Evolutionary conservation across 805 yeast species (phyloP).

Genomic region (Candida ortonii): DNA sequence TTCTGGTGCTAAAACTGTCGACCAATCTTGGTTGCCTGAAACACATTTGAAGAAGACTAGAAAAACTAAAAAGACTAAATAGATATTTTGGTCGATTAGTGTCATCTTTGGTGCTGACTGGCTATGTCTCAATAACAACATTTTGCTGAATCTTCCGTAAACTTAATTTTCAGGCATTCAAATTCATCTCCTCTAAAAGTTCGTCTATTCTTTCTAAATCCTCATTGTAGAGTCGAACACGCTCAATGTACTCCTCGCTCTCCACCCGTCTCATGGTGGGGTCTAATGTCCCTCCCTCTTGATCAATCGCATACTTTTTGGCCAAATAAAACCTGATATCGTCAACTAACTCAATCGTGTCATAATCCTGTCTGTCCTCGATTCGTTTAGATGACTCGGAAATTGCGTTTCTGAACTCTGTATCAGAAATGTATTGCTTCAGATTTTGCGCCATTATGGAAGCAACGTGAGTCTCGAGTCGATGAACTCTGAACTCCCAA

Average conservation of each 20-base stretch:
- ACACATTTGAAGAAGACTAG: constrained; percentile 40
- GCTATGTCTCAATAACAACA: background rate
- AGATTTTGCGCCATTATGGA: constrained; percentile 53
- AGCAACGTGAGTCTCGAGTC: constrained; percentile 64
- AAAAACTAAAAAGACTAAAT: constrained; percentile 34
- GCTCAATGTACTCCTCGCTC: constrained; percentile 19
- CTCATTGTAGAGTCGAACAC: constrained; percentile 28
- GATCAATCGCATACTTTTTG: constrained; percentile 35
- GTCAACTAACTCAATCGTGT: constrained; percentile 76
- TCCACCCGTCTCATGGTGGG: constrained; percentile 12
- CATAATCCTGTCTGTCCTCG: constrained; percentile 62
- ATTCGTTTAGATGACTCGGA: constrained; percentile 49
- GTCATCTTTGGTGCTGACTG: too few species aligned
- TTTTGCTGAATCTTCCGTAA: background rate
- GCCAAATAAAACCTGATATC: constrained; percentile 66
- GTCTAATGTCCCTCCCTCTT: constrained; percentile 21
- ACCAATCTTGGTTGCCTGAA: constrained; percentile 59
- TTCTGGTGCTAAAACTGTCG: constrained; percentile 29
- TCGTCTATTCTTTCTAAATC: constrained; percentile 41
- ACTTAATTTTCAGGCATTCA: constrained; percentile 40
- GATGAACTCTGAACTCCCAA: constrained; percentile 64
- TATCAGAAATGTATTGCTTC: constrained; percentile 33
- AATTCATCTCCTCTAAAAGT: constrained; percentile 36
- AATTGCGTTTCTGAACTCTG: constrained; percentile 35
- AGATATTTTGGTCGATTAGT: constrained; percentile 4